Base-by-base conservation (phyloP, 306 rosid genomes). In the Vigna nakashimae region DNA sequence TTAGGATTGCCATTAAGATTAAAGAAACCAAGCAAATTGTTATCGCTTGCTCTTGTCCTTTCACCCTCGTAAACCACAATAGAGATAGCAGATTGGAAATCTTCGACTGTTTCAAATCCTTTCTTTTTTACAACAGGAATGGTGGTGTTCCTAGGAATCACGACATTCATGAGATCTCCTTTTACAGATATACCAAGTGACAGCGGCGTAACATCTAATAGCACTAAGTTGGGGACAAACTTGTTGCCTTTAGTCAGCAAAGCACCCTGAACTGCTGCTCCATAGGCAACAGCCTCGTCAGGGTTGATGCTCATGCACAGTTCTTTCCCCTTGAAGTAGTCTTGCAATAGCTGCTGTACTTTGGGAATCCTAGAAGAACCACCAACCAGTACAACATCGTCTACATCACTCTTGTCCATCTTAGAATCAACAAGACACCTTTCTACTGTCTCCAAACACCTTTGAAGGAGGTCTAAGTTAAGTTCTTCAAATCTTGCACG, bases 21-120 rank as follows among this genome's bases (percentile, higher is more conserved):
- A 14, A 86, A 89, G 9, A 60, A 76, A 0, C 89, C 93, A 0
- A 89, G 38, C 79, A 85, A 26, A 48, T 89, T 87, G 83, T 89
- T 89, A 49, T 89, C 86, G 0, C 42, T 53, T 0, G 80, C 74
- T 60, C 75, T 78, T 4, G 87, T 58, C 20, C 93, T 83, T 79
- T 89, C 91, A 6, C 93, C 90, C 70, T 89, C 93, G 16, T 76
- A 87, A 6, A 89, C 88, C 2, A 36, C 16, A 28, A 86, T 79
- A 12, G 15, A 9, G 30, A 77, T 82, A 9, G 43, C 22, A 0
- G 71, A 49, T 38, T 71, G 80, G 71, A 83, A 75, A 74, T 88
- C 79, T 9, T 3, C 0, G 0, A 0, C 0, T 17, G 57, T 65
- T 5, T 0, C 0, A 6, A 1, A 76, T 22, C 0, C 3, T 22